These are phyloP conservation scores for Ascochyta clinopodiicola DNA, from an alignment of 2,329 filamentous ascomycete genomes.

Conservation along the genomic window DNA sequence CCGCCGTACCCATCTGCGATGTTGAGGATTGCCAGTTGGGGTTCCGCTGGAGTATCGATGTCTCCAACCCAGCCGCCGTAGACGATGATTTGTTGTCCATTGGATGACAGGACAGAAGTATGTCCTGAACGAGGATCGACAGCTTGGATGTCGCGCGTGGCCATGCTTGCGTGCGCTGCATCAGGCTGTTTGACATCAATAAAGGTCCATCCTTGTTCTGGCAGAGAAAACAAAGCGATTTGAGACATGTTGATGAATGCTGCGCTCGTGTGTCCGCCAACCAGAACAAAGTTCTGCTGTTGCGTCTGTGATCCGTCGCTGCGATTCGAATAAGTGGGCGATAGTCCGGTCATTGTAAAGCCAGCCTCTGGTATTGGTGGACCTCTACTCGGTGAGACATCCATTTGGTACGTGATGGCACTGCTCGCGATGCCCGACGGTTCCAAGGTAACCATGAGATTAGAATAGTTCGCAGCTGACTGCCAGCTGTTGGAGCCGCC, in stretches of 20 bases:
- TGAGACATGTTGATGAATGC: constrained; percentile 97
- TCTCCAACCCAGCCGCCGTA: constrained; percentile 94
- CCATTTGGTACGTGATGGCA: constrained; percentile 54
- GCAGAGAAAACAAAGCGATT: constrained; percentile 83
- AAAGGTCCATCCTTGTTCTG: constrained; percentile 87
- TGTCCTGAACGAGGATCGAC: constrained; percentile 89
- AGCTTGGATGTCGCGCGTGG: constrained; percentile 52
- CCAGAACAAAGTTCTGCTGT: constrained; percentile 77
- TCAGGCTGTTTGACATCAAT: constrained; percentile 65
- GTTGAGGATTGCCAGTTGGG: constrained; percentile 79
- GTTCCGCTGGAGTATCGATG: constrained; percentile 74
- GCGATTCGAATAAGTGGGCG: constrained; percentile 72
- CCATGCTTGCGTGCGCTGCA: constrained; percentile 62
- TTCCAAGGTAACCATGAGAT: constrained; percentile 74
- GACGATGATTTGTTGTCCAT: constrained; percentile 78
- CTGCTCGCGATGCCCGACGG: constrained; percentile 51
- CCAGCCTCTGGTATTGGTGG: constrained; percentile 83
- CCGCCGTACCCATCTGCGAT: constrained; percentile 76
- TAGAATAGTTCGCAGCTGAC: constrained; percentile 76
- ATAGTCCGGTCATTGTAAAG: constrained; percentile 78
- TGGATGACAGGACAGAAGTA: constrained; percentile 78
- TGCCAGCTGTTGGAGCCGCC: constrained; percentile 60
- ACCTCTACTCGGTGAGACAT: constrained; percentile 60
- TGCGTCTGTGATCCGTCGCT: constrained; percentile 69
- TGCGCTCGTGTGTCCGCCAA: constrained; percentile 82